Evolutionary conservation across 2,329 filamentous ascomycete species (phyloP).

Genomic region (Aspergillus hortae): DNA sequence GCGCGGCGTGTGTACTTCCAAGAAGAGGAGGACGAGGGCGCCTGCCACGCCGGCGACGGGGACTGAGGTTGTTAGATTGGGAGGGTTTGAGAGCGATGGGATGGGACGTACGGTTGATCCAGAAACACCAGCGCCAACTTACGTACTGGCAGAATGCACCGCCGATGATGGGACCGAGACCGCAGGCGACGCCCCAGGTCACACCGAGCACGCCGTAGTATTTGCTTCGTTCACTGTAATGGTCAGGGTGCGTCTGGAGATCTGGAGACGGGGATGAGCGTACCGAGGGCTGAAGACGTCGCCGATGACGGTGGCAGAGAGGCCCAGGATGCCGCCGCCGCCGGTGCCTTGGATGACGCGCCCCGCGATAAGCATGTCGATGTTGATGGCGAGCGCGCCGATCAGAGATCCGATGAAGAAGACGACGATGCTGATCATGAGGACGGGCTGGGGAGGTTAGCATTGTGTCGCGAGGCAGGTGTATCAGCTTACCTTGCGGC

Average conservation of each 20-base stretch:
- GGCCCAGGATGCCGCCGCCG: constrained; percentile 54
- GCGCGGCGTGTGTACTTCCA: constrained; percentile 47
- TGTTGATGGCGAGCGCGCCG: constrained; percentile 49
- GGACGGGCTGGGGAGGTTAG: constrained; percentile 34
- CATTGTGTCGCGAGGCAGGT: not conserved
- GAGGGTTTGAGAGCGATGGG: not conserved
- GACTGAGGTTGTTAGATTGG: constrained; percentile 28
- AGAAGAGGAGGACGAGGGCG: constrained; percentile 53
- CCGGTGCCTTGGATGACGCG: constrained; percentile 57
- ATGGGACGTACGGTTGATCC: constrained; percentile 47
- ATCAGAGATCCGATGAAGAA: constrained; percentile 57
- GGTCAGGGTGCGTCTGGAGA: not conserved
- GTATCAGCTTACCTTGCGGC: constrained; percentile 43
- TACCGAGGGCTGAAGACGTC: constrained; percentile 53
- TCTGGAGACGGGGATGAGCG: not conserved
- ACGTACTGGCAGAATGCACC: constrained; percentile 50
- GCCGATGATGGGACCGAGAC: constrained; percentile 12
- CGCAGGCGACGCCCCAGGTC: constrained; percentile 48
- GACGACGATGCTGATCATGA: constrained; percentile 52
- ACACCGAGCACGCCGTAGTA: constrained; percentile 1
- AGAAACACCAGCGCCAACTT: constrained; percentile 53
- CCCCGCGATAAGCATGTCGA: constrained; percentile 56
- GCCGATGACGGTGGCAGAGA: constrained; percentile 57
- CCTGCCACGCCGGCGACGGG: constrained; percentile 56
- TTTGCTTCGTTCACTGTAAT: constrained; percentile 16